A percentile compares a stretch with the other conserved stretches of the same genome.
Evolutionary conservation across 345 rosid genomes (phyloP).

Genomic region (Hibiscus tridactylites): DNA sequence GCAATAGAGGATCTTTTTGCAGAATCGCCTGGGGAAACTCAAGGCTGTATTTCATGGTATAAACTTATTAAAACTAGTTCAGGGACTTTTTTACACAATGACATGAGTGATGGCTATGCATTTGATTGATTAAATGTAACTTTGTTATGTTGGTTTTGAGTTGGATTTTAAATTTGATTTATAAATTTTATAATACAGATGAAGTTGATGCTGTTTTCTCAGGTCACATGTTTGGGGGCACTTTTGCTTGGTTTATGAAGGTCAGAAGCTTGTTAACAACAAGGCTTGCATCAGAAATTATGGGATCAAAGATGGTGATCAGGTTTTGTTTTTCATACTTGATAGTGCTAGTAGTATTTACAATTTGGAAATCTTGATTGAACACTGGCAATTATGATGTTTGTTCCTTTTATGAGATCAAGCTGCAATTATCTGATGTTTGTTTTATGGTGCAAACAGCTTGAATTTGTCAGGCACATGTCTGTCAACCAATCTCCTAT

Average conservation of each 20-base stretch:
- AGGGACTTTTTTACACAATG: neutral
- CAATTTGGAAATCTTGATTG: neutral
- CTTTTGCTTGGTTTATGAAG: constrained; percentile 62
- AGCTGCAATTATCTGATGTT: constrained; percentile 12
- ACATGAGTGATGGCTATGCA: neutral
- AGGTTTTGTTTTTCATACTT: constrained; percentile 32
- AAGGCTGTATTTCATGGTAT: constrained; percentile 66
- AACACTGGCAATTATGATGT: too few species aligned
- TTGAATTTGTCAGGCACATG: constrained; percentile 48
- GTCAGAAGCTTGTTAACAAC: constrained; percentile 50
- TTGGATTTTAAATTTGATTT: neutral
- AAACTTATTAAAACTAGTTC: neutral
- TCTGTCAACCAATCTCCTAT: constrained; percentile 35
- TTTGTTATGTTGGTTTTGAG: neutral
- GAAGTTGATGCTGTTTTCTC: neutral
- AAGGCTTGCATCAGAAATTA: constrained; percentile 33
- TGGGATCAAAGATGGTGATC: constrained; percentile 62
- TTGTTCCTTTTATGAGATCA: too few species aligned
- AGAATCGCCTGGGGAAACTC: constrained; percentile 30
- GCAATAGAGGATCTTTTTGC: constrained; percentile 60
- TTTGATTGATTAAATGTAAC: neutral
- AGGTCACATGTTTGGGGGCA: constrained; percentile 85
- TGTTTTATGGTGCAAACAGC: constrained; percentile 29
- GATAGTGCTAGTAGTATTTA: neutral
- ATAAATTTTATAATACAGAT: neutral